Evolutionary conservation across 768 basidiomycete species (phyloP), one percentile per base, ranked within the genome.

Genomic region (Tylopilus subfusipes): DNA sequence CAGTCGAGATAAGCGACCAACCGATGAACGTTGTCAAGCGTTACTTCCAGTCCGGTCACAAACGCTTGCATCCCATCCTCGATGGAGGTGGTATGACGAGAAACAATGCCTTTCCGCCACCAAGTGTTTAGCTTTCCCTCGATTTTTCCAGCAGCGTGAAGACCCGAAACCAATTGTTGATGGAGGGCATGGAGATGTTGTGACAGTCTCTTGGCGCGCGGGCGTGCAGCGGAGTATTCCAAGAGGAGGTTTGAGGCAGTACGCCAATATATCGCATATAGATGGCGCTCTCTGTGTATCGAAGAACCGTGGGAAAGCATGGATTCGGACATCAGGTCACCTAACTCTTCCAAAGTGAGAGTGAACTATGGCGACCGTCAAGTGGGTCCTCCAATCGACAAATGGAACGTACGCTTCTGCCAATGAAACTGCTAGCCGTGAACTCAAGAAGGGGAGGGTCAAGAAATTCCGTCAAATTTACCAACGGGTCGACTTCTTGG

Each of bases 171-270:
- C 13, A 49, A 47, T 3, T 48, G 54, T 33, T 12, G 61, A 29
- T 59, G 67, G 5, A 65, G 47, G 8, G 47, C 34, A 29, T 31
- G 58, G 10, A 72, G 13, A n/a, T 55, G 56, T 30, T 50, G 54
- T 13, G 61, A 46, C 4, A 68, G 13, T 30, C 33, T 54, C 49
- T 50, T 56, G 16, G 52, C 56, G 14, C 60, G 71, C 8, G 53
- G 59, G 31, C 65, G 63, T 16, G 63, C 60, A 25, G 67, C 68
- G 5, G 69, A 67, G 51, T 70, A 72, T 52, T 70, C 70, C 24
- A 70, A 52, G 19, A 72, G 62, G 16, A 70, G 65, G 39, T 67
- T 70, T 5, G 70, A 70, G 1, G 68, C 42, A 5, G 67, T 65
- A 25, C 65, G 70, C 59, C 58, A 65, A 46, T 60, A 69, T 45